phyloP scores from a whole-genome alignment of 2,329 filamentous ascomycete species.

The Trichoderma koningiopsis region DNA sequence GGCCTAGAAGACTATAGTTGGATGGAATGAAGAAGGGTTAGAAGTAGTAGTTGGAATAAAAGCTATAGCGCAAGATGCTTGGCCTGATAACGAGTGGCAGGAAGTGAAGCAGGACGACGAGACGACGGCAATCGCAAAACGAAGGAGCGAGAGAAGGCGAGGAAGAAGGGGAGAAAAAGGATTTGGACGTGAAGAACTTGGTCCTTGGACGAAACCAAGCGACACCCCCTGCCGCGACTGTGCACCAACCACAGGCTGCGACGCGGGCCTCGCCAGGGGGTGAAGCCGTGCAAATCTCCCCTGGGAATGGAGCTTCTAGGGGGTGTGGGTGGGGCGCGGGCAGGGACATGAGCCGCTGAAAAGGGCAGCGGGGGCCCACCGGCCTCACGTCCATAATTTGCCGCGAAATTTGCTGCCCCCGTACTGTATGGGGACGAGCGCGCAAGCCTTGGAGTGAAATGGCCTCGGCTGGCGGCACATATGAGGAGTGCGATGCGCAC shows the following conservation, averaged over 20 bases:
- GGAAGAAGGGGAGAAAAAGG: conserved; percentile 33
- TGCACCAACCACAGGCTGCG: conserved; percentile 22
- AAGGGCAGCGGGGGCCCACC: conserved; percentile 20
- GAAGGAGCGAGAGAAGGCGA: conserved; percentile 34
- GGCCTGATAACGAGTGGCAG: conserved; percentile 43
- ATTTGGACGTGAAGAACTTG: conserved; percentile 29
- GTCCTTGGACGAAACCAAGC: conserved; percentile 25
- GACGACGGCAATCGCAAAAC: conserved; percentile 26
- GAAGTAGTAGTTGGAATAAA: conserved; percentile 32
- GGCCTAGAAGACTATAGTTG: conserved; percentile 14
- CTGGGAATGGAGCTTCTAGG: conserved; percentile 25
- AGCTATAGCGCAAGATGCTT: conserved; percentile 36
- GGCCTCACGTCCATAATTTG: conserved; percentile 22
- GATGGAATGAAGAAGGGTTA: conserved; percentile 6
- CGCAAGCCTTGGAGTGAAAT: not conserved
- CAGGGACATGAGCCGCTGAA: conserved; percentile 9
- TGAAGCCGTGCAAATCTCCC: conserved; percentile 7
- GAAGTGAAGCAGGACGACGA: conserved; percentile 38
- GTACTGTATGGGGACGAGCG: not conserved
- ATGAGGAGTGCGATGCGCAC: not conserved
- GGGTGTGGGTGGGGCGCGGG: conserved; percentile 19
- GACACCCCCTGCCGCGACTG: conserved; percentile 24
- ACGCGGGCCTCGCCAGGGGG: conserved; percentile 23
- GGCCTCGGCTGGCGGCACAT: conserved; percentile 10
- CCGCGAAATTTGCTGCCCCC: conserved; percentile 4